Evolutionary conservation across 164 flowering plant genomes (phyloP).

Genomic region (Vitis cinerea): DNA sequence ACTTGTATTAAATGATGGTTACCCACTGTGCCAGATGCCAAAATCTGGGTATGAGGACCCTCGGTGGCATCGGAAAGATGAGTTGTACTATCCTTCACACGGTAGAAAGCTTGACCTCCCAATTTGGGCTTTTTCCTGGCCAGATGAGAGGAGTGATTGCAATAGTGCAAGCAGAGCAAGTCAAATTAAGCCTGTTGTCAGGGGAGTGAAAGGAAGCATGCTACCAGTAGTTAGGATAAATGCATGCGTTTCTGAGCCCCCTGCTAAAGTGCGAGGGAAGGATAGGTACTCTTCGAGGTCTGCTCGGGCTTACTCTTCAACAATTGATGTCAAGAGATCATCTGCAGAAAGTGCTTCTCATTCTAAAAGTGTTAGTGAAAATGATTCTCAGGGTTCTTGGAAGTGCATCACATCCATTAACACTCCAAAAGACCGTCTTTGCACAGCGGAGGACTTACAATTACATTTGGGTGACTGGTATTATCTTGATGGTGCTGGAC

Average conservation of each 20-base stretch:
- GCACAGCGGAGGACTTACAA: conserved; percentile 63
- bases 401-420: conserved; percentile 36
- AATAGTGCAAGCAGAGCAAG: conserved; percentile 29
- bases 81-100: conserved; percentile 68
- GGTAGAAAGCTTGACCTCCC: conserved; percentile 80
- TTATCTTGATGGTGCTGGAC: conserved; percentile 92
- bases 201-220: conserved; percentile 71
- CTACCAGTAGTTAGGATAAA: conserved; percentile 87
- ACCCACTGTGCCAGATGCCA: conserved; percentile 84
- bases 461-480: conserved; percentile 93
- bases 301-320: conserved; percentile 35
- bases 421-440: conserved; percentile 67
- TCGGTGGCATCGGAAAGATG: conserved; percentile 76
- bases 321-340: conserved; percentile 51
- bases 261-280: conserved; percentile 47
- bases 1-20: conserved; percentile 84
- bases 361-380: conserved; percentile 33
- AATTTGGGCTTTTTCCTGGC: conserved; percentile 74
- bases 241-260: conserved; percentile 83
- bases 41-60: conserved; percentile 89
- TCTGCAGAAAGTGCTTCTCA: conserved; percentile 45
- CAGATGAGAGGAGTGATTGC: conserved; percentile 69
- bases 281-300: conserved; percentile 64
- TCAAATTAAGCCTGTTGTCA: conserved; percentile 48
- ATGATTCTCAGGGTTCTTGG: conserved; percentile 29